Conservation (phyloP, 2,329 filamentous ascomycete genomes). For the Graphiopsis chlorocephala region DNA sequence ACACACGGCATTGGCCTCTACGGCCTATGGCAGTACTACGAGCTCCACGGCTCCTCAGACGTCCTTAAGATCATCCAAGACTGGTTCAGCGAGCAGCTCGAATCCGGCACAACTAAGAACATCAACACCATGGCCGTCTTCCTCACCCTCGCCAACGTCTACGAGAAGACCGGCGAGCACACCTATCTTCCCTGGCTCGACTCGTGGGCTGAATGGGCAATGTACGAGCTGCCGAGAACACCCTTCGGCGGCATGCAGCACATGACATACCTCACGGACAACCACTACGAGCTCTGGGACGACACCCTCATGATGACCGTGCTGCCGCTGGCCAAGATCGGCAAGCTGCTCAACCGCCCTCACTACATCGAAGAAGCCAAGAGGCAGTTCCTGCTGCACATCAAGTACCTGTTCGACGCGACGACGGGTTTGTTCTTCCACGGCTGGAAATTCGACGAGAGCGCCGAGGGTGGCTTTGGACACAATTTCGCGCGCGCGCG, state of each 20-base stretch:
- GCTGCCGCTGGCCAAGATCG: constrained; percentile 76
- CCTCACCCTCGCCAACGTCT: constrained; percentile 72
- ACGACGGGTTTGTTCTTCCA: constrained; percentile 74
- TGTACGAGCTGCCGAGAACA: constrained; percentile 71
- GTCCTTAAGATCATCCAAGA: constrained; percentile 66
- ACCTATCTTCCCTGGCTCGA: constrained; percentile 76
- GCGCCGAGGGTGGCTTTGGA: constrained; percentile 47
- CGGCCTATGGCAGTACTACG: constrained; percentile 79
- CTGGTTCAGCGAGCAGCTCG: constrained; percentile 70
- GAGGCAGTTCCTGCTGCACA: constrained; percentile 71
- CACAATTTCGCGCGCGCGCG: constrained; percentile 57
- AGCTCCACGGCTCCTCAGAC: constrained; percentile 61
- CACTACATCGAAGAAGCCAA: constrained; percentile 77
- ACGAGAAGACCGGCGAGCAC: constrained; percentile 67
- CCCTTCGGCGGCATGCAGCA: constrained; percentile 72
- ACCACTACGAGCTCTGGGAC: constrained; percentile 77
- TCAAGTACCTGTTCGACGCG: constrained; percentile 74
- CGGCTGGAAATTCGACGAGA: constrained; percentile 73
- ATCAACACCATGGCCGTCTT: constrained; percentile 84
- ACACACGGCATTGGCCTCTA: constrained; percentile 74
- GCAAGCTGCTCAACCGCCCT: constrained; percentile 64
- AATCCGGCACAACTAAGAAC: constrained; percentile 74
- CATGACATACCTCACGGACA: constrained; percentile 68
- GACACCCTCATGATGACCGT: constrained; percentile 89
- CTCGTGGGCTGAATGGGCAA: constrained; percentile 78